A percentile compares a stretch with the other conserved stretches of the same genome.
These are phyloP conservation scores for Diaporthe amygdali DNA, from an alignment of 2,329 filamentous ascomycete species.

Conservation along the genomic window DNA sequence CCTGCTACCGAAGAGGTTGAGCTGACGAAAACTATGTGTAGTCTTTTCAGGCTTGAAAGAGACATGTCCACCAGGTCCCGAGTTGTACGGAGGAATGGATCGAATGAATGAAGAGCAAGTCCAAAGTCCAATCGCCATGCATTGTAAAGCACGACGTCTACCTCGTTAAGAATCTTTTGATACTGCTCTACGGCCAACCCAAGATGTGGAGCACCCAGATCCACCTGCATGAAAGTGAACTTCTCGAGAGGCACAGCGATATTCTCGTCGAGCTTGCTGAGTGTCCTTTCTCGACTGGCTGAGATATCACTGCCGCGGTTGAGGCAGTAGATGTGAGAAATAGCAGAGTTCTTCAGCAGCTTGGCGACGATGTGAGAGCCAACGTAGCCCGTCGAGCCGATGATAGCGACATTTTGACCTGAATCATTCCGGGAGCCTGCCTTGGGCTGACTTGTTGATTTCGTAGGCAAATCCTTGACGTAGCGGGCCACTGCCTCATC, in stretches of 20 bases:
- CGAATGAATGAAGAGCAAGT: slow-evolving; percentile 29
- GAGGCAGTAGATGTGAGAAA: slow-evolving; percentile 4
- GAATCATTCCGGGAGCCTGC: background rate
- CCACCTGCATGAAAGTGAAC: background rate
- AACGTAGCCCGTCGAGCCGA: slow-evolving; percentile 16
- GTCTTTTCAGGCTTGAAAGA: background rate
- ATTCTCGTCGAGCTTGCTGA: background rate
- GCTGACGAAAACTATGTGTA: slow-evolving; percentile 9
- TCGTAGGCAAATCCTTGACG: background rate
- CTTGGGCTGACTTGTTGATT: background rate
- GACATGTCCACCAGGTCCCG: slow-evolving; percentile 29
- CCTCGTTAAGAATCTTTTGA: background rate
- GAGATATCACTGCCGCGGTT: background rate
- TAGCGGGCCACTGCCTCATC: background rate
- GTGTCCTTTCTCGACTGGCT: background rate
- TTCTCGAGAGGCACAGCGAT: background rate
- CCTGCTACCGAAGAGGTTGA: slow-evolving; percentile 1
- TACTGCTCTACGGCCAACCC: background rate
- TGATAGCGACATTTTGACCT: background rate
- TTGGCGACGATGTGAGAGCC: background rate
- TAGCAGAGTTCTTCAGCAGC: background rate
- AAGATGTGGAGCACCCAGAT: background rate
- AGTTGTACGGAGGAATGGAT: slow-evolving; percentile 25
- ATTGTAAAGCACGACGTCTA: slow-evolving; percentile 30
- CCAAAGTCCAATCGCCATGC: slow-evolving; percentile 33